These are phyloP conservation scores for Punctularia strigosozonata DNA, from an alignment of 768 basidiomycete genomes.

Conservation along the genomic window DNA sequence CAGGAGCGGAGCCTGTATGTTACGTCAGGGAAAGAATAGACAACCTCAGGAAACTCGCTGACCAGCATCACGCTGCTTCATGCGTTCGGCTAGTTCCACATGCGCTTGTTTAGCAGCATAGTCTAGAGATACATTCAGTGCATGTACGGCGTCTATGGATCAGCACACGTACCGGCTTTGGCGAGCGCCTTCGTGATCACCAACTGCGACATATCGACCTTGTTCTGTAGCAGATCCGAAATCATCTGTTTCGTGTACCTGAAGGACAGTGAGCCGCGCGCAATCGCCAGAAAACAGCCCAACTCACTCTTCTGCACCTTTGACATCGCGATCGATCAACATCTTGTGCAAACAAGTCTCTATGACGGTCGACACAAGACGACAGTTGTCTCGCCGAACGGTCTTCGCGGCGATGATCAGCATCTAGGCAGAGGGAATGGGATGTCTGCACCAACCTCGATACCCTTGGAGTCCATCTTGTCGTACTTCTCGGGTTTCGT, in stretches of 20 bases:
- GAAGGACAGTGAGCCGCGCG: not conserved
- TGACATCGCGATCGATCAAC: constrained; percentile 90
- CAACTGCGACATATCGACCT: constrained; percentile 96
- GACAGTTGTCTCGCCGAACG: constrained; percentile 95
- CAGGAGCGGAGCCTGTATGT: constrained; percentile 76
- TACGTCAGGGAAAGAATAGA: not conserved
- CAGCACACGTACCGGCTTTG: constrained; percentile 50
- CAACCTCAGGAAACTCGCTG: not conserved
- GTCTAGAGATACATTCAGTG: constrained; percentile 32
- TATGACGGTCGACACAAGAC: constrained; percentile 96
- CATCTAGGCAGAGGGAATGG: not conserved
- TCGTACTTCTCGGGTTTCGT: constrained; percentile 91
- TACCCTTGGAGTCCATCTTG: constrained; percentile 99
- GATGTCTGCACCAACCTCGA: constrained; percentile 54
- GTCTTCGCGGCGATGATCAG: constrained; percentile 42
- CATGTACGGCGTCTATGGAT: not conserved
- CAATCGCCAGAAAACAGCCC: not conserved
- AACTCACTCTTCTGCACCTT: constrained; percentile 81
- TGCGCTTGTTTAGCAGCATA: constrained; percentile 95
- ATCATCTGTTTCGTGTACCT: constrained; percentile 93
- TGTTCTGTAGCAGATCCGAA: constrained; percentile 90
- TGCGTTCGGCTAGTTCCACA: constrained; percentile 88
- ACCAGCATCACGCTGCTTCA: constrained; percentile 94
- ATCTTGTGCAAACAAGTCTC: constrained; percentile 97
- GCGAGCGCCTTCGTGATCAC: constrained; percentile 97